phyloP scores from a whole-genome alignment of 2,329 filamentous ascomycete species.

The Xylariaceae sp. region DNA sequence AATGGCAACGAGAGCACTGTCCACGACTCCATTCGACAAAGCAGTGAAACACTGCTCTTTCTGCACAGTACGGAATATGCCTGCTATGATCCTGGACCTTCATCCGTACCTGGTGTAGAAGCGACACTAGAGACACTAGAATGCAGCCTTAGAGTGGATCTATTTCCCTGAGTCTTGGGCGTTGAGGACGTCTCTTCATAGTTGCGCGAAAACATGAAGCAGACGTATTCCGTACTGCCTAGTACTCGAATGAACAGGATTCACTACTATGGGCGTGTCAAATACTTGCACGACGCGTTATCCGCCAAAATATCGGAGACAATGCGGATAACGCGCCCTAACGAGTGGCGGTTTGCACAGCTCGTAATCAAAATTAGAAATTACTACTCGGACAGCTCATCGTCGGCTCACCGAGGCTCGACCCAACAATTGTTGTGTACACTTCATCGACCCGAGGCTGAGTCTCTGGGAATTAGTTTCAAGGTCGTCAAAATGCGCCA shows the following conservation, averaged over 20 bases:
- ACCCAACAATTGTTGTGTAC: neutral
- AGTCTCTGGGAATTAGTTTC: neutral
- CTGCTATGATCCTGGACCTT: neutral
- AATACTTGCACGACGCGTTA: conserved; percentile 1
- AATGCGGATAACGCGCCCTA: neutral
- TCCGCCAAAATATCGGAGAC: neutral
- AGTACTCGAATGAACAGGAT: neutral
- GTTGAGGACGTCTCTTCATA: neutral
- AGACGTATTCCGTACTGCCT: too few relatives aligned
- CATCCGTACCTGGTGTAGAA: too few relatives aligned
- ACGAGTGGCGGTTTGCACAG: neutral
- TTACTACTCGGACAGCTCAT: neutral
- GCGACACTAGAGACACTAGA: neutral
- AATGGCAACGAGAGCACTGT: neutral
- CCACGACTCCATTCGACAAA: neutral
- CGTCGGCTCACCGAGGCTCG: neutral
- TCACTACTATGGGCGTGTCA: neutral
- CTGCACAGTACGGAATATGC: neutral
- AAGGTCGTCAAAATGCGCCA: neutral
- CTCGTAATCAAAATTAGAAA: neutral
- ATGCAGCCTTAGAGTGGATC: neutral
- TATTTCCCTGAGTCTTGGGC: neutral
- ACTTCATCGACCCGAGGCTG: neutral
- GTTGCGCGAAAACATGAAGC: too few relatives aligned
- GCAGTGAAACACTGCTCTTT: neutral